Base-by-base conservation (phyloP, 2,329 filamentous ascomycete species). In the Epichloe aotearoae region DNA sequence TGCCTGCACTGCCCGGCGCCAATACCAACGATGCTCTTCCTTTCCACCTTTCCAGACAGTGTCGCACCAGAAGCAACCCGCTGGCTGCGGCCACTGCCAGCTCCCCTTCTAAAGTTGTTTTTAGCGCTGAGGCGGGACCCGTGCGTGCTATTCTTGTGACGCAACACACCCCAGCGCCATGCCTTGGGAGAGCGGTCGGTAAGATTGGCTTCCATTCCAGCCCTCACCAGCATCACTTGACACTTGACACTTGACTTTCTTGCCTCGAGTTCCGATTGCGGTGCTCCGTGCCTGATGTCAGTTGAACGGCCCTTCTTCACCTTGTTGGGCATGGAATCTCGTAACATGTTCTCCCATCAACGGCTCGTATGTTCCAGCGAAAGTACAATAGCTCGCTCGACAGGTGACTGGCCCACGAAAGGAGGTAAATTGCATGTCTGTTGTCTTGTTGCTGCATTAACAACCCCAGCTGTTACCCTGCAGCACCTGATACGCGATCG, bases 181-280 rank as follows among this genome's bases (percentile, higher is more conserved):
- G 23, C 26, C 26, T 26, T 26, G 7, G 26, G 26, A 26, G 26
- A 26, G 26, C 7, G 6, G 26, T 26, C 26, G 26, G 7, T 8
- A 12, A 49, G 38, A 14, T 40, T 49, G 30, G 39, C 47, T 12
- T 38, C 17, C 49, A 50, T 50, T 50, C 49, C 49, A 50, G 49
- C 38, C 38, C 46, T 23, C 26, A 26, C 26, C 26, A 26, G 26
- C 40, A 44, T 48, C 46, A 40, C 34, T 41, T 46, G 45, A 46
- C 45, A 40, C 34, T 41, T 46, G 45, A 46, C 45, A n/a, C 5
- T n/a, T 46, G 45, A 36, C 45, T 26, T 46, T 17, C 3, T 37
- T 46, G 45, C 12, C 33, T 12, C 12, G 26, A 19, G 43, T 45
- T 45, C 23, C 33, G 10, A 19, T 41, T 41, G 39, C 44, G n/a